These are phyloP conservation scores for Colletotrichum lindemuthianum DNA, from an alignment of 2,329 filamentous ascomycete species.

Conservation along the genomic window DNA sequence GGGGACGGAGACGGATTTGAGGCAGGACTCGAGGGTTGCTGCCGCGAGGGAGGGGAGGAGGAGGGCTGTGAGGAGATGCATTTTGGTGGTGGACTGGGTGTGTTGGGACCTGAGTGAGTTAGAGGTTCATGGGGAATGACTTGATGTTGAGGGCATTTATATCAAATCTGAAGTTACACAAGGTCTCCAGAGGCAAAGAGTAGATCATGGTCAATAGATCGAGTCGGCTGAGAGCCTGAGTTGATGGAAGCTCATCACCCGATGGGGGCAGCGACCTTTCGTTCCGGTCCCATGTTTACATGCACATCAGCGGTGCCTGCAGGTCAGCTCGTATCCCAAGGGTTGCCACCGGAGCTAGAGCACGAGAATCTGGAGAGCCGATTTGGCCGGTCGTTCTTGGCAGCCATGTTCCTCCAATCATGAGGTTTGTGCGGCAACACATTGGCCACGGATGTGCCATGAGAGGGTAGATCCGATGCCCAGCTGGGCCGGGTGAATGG, in stretches of 20 bases:
- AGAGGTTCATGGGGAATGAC: not conserved
- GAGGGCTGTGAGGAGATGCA: not conserved
- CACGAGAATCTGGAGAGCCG: too few species aligned
- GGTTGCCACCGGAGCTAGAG: too few species aligned
- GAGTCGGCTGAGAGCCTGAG: too few species aligned
- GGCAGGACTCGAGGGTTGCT: constrained; percentile 36
- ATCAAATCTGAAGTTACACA: not conserved
- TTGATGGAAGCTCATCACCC: not conserved
- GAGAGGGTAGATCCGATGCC: too few species aligned
- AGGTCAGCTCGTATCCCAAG: not conserved
- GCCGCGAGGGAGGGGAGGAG: not conserved
- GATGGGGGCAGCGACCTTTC: not conserved
- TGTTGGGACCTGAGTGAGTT: not conserved
- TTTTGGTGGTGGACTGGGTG: not conserved
- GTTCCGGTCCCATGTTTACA: not conserved
- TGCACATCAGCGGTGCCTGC: not conserved
- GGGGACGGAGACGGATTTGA: constrained; percentile 39
- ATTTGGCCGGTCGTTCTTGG: too few species aligned
- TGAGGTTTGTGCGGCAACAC: too few species aligned
- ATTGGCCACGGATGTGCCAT: too few species aligned
- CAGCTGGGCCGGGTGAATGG: too few species aligned
- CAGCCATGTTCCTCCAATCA: too few species aligned
- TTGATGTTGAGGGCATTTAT: not conserved
- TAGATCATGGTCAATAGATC: too few species aligned
- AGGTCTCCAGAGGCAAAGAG: too few species aligned